phyloP scores from a whole-genome alignment of 352 stramenopile genomes.

The Globisporangium iwayamae region DNA sequence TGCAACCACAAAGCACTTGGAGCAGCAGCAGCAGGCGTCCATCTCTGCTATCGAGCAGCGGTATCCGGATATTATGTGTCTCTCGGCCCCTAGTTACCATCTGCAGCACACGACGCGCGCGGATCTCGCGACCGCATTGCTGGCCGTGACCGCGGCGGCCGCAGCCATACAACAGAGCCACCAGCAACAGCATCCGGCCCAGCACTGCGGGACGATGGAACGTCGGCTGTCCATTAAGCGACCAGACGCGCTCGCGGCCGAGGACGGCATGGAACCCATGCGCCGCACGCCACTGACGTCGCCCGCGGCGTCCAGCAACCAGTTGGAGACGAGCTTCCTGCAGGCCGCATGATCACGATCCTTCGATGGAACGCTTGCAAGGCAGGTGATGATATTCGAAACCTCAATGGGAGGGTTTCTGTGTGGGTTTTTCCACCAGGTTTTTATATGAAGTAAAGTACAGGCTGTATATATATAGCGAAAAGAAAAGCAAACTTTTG shows the following conservation, averaged over 20 bases:
- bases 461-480: neutral
- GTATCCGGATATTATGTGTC: conserved; percentile 69
- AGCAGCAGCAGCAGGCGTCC: conserved; percentile 34
- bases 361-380: neutral
- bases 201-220: conserved; percentile 16
- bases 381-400: neutral
- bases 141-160: conserved; percentile 10
- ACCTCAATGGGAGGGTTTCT: conserved; percentile 13
- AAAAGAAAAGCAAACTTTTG: neutral
- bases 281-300: conserved; percentile 13
- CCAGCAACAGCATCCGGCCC: conserved; percentile 4
- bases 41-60: conserved; percentile 52
- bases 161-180: conserved; percentile 2
- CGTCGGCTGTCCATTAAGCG: conserved; percentile 14
- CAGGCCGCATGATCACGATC: conserved; percentile 11
- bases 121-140: conserved; percentile 14
- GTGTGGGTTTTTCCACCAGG: neutral
- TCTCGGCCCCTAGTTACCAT: conserved; percentile 20
- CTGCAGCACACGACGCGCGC: conserved; percentile 13
- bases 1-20: conserved; percentile 24
- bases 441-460: conserved; percentile 13
- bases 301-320: neutral
- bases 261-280: conserved; percentile 11
- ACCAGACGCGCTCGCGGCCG: conserved; percentile 9
- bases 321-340: conserved; percentile 13